These are phyloP conservation scores for Penicillium arizonense DNA, from an alignment of 495 filamentous ascomycete genomes.

Conservation along the genomic window DNA sequence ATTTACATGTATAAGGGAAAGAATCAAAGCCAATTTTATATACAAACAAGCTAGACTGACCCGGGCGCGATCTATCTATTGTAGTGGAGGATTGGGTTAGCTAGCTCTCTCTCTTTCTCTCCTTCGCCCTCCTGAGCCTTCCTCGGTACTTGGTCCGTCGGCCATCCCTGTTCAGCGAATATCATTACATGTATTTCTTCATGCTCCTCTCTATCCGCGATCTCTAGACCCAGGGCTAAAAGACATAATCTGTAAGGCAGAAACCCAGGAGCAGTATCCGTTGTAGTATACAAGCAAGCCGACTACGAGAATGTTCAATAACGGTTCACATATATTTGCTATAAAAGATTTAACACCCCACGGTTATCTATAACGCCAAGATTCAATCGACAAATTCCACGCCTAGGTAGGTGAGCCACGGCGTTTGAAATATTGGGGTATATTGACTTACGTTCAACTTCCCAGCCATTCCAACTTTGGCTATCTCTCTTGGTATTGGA, in stretches of 20 bases:
- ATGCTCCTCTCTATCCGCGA: too few relatives aligned
- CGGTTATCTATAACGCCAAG: not conserved
- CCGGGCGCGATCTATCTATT: too few relatives aligned
- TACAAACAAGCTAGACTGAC: too few relatives aligned
- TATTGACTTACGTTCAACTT: conserved; percentile 6
- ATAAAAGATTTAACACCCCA: not conserved
- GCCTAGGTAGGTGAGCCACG: not conserved
- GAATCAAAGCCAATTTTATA: not conserved
- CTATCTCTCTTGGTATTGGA: conserved; percentile 7
- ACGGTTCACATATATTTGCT: not conserved
- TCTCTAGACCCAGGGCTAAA: too few relatives aligned
- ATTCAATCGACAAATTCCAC: conserved; percentile 1
- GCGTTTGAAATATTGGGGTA: not conserved
- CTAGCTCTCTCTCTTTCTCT: too few relatives aligned
- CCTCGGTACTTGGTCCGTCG: too few relatives aligned
- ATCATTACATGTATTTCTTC: too few relatives aligned
- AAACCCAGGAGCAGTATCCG: too few relatives aligned
- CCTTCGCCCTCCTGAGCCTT: too few relatives aligned
- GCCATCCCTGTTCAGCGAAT: too few relatives aligned
- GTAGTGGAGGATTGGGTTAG: too few relatives aligned
- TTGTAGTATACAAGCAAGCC: not conserved
- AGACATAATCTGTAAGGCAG: too few relatives aligned
- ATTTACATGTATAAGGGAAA: not conserved
- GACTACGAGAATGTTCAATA: conserved; percentile 1
- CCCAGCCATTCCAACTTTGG: conserved; percentile 1